Percentiles rank a stretch among this genome's conserved stretches.
These are phyloP conservation scores for Hygrophoropsis aurantiaca DNA, from an alignment of 768 basidiomycete genomes.

Conservation along the genomic window DNA sequence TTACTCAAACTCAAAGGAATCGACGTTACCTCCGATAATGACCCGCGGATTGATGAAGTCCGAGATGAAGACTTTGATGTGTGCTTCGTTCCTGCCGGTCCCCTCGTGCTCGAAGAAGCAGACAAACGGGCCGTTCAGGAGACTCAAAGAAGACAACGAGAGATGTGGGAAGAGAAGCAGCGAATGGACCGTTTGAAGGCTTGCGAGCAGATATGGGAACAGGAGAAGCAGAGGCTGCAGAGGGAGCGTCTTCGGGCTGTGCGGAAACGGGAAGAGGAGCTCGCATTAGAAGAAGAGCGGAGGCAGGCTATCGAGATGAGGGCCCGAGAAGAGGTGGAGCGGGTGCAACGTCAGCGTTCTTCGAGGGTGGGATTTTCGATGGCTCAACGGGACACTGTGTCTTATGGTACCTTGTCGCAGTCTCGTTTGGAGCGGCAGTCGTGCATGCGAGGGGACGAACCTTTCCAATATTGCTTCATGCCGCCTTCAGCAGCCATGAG, in stretches of 20 bases:
- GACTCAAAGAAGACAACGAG: slow-evolving; percentile 31
- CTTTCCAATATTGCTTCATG: slow-evolving; percentile 35
- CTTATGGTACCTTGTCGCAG: slow-evolving; percentile 13
- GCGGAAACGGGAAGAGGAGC: slow-evolving; percentile 32
- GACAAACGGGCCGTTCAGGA: slow-evolving; percentile 39
- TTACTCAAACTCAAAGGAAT: slow-evolving; percentile 62
- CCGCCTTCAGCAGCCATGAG: slow-evolving; percentile 19
- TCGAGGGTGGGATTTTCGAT: slow-evolving; percentile 18
- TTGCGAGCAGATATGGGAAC: slow-evolving; percentile 50
- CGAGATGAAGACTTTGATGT: slow-evolving; percentile 46
- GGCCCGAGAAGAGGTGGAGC: slow-evolving; percentile 6
- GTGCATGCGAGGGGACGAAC: slow-evolving; percentile 19
- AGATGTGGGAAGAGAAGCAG: slow-evolving; percentile 35
- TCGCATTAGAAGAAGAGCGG: slow-evolving; percentile 23
- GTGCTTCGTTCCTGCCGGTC: slow-evolving; percentile 38
- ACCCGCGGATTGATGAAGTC: slow-evolving; percentile 64
- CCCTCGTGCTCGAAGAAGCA: slow-evolving; percentile 40
- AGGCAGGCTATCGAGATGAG: slow-evolving; percentile 18
- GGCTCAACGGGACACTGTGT: background rate
- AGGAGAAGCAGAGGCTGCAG: slow-evolving; percentile 43
- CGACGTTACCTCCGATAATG: slow-evolving; percentile 55
- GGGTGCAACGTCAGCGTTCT: slow-evolving; percentile 10
- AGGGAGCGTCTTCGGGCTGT: slow-evolving; percentile 36
- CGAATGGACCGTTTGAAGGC: slow-evolving; percentile 40
- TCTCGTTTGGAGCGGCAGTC: slow-evolving; percentile 10